Evolutionary conservation across 176 grass and related monocot genomes (phyloP), one percentile per base, ranked within the genome.

Genomic region (Cocos nucifera): DNA sequence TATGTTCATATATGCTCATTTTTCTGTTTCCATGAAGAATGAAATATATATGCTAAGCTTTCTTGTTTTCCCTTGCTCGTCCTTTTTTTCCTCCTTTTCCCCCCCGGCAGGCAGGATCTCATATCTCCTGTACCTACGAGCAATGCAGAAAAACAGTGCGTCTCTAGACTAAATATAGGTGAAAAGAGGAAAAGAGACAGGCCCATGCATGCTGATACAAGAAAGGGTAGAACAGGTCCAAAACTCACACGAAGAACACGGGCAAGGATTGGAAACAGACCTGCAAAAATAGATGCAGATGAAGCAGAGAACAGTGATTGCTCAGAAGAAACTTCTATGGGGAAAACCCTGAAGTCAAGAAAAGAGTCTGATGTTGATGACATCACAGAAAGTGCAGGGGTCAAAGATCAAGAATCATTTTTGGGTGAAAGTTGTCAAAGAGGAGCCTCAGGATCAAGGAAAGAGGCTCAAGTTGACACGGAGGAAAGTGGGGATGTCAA

Each of bases 111-210:
- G 69, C 53, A 91, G 21, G 65, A 63, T 32, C 53, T 28, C 57
- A 22, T 64, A 35, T 74, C 63, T 56, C 71, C 57, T 28, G 67
- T 63, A 72, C 53, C 78, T 57, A 57, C 59, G 73, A 78, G 73
- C 61, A 76, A 61, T 51, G 44, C 1, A 4, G 44, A 82, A 29
- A 59, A 70, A 2, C 56, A 35, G 61, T 56, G 56, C 22, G 55
- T 56, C 68, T 60, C 67, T 61, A 63, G 20, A 57, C 23, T 69
- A 29, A 62, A 59, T 58, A 83, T 74, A 80, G 61, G 50, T 69
- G 61, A 35, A 59, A 65, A 69, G 22, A 81, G 78, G 70, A 96
- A 96, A 90, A 85, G 87, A 80, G 61, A 60, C 21, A 75, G 69
- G 53, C 15, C 62, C 15, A 14, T 71, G 6, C 61, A 49, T 52